Conservation (phyloP, 129 eudicot species). For the Helianthus tuberosus region DNA sequence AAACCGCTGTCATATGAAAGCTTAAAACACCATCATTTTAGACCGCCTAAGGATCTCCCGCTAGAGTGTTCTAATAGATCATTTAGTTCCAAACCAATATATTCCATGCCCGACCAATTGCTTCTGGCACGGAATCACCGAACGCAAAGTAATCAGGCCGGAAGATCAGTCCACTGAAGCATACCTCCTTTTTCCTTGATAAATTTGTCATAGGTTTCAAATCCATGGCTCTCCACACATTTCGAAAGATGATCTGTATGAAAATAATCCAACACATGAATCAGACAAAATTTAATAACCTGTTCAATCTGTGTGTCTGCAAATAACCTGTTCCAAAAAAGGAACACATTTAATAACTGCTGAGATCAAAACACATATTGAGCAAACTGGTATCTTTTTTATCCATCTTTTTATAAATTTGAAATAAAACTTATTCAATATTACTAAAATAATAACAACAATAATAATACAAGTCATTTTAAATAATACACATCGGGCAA, state of each 20-base stretch:
- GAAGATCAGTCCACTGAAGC: background rate
- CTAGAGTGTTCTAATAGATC: too few relatives aligned
- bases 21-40: too few relatives aligned
- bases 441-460: too few relatives aligned
- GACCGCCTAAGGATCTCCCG: too few relatives aligned
- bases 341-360: conserved; percentile 9
- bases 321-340: conserved; percentile 55
- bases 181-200: conserved; percentile 85
- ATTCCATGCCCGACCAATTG: too few relatives aligned
- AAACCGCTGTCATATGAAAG: too few relatives aligned
- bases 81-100: too few relatives aligned
- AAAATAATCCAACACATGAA: conserved; percentile 22
- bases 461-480: too few relatives aligned
- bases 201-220: conserved; percentile 91
- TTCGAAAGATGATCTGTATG: conserved; percentile 93
- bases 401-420: background rate
- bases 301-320: conserved; percentile 56
- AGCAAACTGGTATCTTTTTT: background rate
- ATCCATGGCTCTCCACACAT: conserved; percentile 95
- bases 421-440: background rate
- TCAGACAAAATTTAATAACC: background rate
- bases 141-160: too few relatives aligned
- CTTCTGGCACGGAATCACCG: too few relatives aligned
- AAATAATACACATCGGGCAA: background rate
- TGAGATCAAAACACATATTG: conserved; percentile 3